Base-by-base conservation (phyloP, 169 alveolate genomes). In the Babesia divergens region DNA sequence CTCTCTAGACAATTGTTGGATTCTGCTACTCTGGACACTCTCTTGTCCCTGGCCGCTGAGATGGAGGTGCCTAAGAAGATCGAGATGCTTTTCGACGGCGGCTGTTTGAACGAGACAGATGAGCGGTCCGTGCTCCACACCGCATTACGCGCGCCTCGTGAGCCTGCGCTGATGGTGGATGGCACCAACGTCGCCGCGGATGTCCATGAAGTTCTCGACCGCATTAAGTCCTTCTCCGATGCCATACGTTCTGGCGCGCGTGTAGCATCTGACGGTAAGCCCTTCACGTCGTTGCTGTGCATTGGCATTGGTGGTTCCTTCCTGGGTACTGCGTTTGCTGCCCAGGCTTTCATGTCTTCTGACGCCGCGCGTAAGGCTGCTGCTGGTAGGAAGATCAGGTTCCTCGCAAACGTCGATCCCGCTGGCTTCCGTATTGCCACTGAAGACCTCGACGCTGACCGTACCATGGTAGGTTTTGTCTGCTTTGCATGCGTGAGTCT, bases 271-370 rank as follows among this genome's bases (percentile, higher is more conserved):
- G 93, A 97, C 29, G 98, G 98, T 37, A 93, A 94, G 69, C 71
- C 90, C 18, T 83, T 97, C 42, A 89, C 84, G 62, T 94, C 95
- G 70, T 84, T 94, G 50, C 83, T 98, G 8, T 94, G 98, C 44
- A 94, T 97, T 65, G 99, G 99, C 58, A 98, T 98, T 58, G 99
- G 99, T 29, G 99, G 99, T n/a, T 92, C 98, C 28, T 98, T 94
- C 91, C 89, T 98, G 38, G 99, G 99, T 7, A 95, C 97, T 11
- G 96, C 93, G 71, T 94, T 93, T 71, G 96, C 94, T 9, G 91
- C 88, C 43, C 97, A 96, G 82, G 98, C 96, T 40, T 83, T 91
- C 24, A 46, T 58, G 74, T 88, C 76, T 7, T 74, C 55, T 16
- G 71, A 29, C 31, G 43, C 31, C 13, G 81, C 84, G 7, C 42